Base-by-base conservation (phyloP, 805 yeast species). In the Millerozyma miso region DNA sequence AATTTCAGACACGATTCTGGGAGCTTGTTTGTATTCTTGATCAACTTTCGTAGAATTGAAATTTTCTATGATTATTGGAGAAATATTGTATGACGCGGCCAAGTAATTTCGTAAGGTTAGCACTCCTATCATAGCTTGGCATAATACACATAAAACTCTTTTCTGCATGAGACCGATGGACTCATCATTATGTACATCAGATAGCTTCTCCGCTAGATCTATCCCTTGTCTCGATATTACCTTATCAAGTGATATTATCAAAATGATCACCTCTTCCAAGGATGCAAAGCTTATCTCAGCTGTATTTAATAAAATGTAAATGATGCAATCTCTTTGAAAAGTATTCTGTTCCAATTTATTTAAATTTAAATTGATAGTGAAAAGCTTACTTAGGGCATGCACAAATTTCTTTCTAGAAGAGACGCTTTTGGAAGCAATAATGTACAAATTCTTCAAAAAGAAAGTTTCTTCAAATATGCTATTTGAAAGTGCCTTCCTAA, bases 201-300 rank as follows among this genome's bases (percentile, higher is more conserved):
- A 39, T 19, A 57, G 35, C 41, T 42, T 40, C 44, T 60, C 58
- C 4, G 57, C 41, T 10, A 76, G 45, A 19, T 67, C 67, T 16
- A 64, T 50, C 2, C 77, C 80, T 34, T 72, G 71, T 3, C 64
- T 58, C 1, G 71, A 53, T 1, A 77, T 50, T 0, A 70, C 45
- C 35, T 67, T 56, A 42, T 80, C 80, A 31, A 81, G 52, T 1
- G 65, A 71, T 36, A 62, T 57, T 3, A 79, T 51, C 1, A 81
- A 23, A 0, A 64, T 45, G 37, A 74, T 69, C 0, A 78, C 71
- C 40, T 83, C 88, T 42, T 82, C 87, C 37, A 71, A 55, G 0
- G 71, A 63, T 0, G 52, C 48, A 35, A 79, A 70, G 2, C 62
- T 63, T 13, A 73, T 51, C 2, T 53, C 55, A 1, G 72, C 52